These are phyloP conservation scores for Rhizoclosmatium globosum DNA, from an alignment of 192 early-diverging fungal genomes.

Conservation along the genomic window DNA sequence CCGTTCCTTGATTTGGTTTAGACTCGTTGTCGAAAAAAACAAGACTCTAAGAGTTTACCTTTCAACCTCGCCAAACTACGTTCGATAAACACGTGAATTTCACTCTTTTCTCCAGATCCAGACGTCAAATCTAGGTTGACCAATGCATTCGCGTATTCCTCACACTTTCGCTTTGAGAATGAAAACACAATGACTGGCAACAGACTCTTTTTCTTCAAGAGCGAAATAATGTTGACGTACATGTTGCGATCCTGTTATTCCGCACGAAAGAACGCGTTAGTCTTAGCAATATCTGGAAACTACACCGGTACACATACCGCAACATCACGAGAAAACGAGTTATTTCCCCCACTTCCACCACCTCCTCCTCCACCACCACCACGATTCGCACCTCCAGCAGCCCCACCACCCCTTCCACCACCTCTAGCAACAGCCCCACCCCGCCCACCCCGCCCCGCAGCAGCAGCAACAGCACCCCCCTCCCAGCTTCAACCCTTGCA, in stretches of 20 bases:
- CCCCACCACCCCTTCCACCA: constrained; percentile 55
- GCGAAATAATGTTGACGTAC: constrained; percentile 79
- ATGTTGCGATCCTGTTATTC: constrained; percentile 73
- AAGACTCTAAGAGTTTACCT: constrained; percentile 22
- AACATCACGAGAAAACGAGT: constrained; percentile 33
- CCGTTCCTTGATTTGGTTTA: constrained; percentile 60
- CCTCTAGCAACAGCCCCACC: neutral
- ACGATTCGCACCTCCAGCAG: constrained; percentile 21
- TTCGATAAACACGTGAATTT: constrained; percentile 90
- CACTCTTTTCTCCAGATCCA: constrained; percentile 78
- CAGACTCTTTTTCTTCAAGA: constrained; percentile 77
- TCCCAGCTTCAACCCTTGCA: constrained; percentile 32
- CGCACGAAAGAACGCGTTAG: neutral
- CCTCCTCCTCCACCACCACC: constrained; percentile 38
- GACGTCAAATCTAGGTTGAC: constrained; percentile 83
- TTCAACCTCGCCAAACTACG: constrained; percentile 81
- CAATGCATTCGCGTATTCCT: constrained; percentile 84
- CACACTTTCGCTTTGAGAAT: constrained; percentile 95
- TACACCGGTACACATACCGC: constrained; percentile 1
- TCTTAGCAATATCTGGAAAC: neutral
- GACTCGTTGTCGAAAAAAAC: neutral
- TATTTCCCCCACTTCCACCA: constrained; percentile 33
- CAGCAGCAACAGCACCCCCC: constrained; percentile 34
- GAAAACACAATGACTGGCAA: constrained; percentile 93
- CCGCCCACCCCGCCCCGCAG: constrained; percentile 29